Conservation (phyloP, 805 yeast species). For the Hanseniaspora thailandica region DNA sequence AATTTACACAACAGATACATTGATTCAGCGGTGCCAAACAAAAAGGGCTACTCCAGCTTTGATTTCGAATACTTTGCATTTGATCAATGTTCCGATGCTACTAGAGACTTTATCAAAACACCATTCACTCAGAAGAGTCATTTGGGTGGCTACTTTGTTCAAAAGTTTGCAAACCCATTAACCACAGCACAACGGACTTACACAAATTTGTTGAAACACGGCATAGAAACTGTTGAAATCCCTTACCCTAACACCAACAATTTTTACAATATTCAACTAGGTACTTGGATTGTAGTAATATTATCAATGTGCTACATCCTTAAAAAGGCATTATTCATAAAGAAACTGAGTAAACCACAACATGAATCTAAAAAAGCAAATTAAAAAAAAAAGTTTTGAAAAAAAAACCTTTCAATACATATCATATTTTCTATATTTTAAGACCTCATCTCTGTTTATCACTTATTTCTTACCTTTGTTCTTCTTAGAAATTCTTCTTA, state of each 20-base stretch:
- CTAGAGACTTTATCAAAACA: not conserved
- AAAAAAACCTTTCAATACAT: too few relatives aligned
- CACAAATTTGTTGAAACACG: not conserved
- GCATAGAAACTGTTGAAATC: constrained; percentile 20
- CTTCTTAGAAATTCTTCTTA: constrained; percentile 80
- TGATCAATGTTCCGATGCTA: constrained; percentile 37
- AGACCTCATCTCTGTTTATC: not conserved
- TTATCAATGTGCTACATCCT: constrained; percentile 30
- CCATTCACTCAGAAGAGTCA: constrained; percentile 8
- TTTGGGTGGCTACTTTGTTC: not conserved
- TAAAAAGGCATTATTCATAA: constrained; percentile 18
- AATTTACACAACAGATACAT: constrained; percentile 44
- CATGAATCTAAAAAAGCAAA: not conserved
- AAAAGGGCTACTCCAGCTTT: constrained; percentile 18
- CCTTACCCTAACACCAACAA: constrained; percentile 34
- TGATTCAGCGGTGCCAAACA: constrained; percentile 26
- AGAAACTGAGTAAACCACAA: not conserved
- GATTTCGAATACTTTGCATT: constrained; percentile 35
- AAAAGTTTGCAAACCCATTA: not conserved
- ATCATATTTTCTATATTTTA: not conserved
- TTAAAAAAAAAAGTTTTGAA: not conserved
- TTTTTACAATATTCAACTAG: constrained; percentile 26
- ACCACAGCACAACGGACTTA: not conserved
- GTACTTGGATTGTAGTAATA: constrained; percentile 30
- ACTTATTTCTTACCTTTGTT: constrained; percentile 35